Evolutionary conservation across 352 stramenopile genomes (phyloP), one percentile per base, ranked within the genome.

Genomic region (Phytophthora ohioensis): DNA sequence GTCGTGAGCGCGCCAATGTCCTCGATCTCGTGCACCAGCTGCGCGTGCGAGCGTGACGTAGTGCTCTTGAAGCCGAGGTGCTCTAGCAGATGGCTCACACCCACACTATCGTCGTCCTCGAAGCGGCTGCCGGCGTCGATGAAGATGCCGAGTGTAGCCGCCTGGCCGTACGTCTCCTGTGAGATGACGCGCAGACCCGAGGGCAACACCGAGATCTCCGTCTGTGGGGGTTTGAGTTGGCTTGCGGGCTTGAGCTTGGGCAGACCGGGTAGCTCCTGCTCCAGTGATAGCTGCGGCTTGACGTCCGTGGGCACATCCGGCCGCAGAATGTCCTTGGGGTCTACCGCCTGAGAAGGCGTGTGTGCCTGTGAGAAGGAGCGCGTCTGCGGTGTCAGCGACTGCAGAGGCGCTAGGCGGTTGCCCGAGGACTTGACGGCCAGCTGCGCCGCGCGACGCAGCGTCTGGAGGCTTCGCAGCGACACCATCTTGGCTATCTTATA

Each of bases 11-110:
- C 96, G 45, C 97, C 96, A 60, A 98, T 97, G 47, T 94, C 85
- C 75, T 99, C 95, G 39, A 99, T 85, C 57, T 98, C 86, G 38
- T 87, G 88, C 60, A 97, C 87, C 17, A 97, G 76, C 65, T 97
- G 82, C 15, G 92, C 87, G 54, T 97, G 85, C 13, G 89, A 85
- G 39, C 93, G 85, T 38, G 80, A 85, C 53, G 75, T 80, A 11
- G 96, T 99, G 71, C 90, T 96, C 80, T 98, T 98, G 76, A 99
- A 99, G 57, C 94, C 95, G 47, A 99, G 76, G 36, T 98, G 85
- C 76, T 99, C 97, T 62, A 99, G 80, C 60, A 98, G 67, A 75
- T 99, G 96, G 42, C 91, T 98, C 39, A 98, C 88, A 43, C 96
- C 97, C 9, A 92, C 82, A 39, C 85, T 92, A 9, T 73, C 70